Conservation (phyloP, 1,284 basidiomycete genomes). For the Ustilago curta region DNA sequence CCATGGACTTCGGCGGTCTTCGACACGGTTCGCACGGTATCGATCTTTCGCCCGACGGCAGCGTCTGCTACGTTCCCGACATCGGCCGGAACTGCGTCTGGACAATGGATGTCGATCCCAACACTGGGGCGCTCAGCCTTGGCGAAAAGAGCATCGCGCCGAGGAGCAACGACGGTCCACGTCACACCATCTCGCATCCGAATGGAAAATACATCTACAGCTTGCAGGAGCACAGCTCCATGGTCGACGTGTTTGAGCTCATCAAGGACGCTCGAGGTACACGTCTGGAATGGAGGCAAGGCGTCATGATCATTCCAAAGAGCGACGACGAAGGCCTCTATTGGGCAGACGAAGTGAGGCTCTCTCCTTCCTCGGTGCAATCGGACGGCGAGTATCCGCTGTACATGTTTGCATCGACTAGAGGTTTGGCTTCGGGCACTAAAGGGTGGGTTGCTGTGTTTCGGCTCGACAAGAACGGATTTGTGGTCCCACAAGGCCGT, state of each 20-base stretch:
- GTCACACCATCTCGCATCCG: conserved; percentile 70
- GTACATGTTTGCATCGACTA: conserved; percentile 70
- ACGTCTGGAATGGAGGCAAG: conserved; percentile 58
- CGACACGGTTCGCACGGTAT: conserved; percentile 46
- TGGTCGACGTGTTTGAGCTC: conserved; percentile 64
- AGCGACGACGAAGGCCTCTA: conserved; percentile 47
- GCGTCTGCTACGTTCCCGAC: conserved; percentile 19
- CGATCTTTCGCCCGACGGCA: conserved; percentile 34
- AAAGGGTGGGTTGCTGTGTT: conserved; percentile 70
- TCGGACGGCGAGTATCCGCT: conserved; percentile 20
- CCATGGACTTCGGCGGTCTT: conserved; percentile 55
- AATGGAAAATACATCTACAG: conserved; percentile 70
- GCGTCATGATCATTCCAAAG: conserved; percentile 65
- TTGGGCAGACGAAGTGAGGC: conserved; percentile 70
- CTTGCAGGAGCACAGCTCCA: conserved; percentile 68
- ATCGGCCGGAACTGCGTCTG: conserved; percentile 71
- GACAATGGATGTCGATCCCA: conserved; percentile 66
- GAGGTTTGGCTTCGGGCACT: conserved; percentile 65
- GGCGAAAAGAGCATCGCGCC: conserved; percentile 69
- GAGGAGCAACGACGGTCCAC: conserved; percentile 69
- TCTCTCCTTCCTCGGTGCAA: conserved; percentile 56
- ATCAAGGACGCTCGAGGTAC: conserved; percentile 23
- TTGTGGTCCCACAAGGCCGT: conserved; percentile 35
- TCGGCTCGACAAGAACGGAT: conserved; percentile 59
- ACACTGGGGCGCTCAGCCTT: conserved; percentile 57